phyloP scores from a whole-genome alignment of 768 basidiomycete genomes.

The Boletus pseudo-olivaceus region DNA sequence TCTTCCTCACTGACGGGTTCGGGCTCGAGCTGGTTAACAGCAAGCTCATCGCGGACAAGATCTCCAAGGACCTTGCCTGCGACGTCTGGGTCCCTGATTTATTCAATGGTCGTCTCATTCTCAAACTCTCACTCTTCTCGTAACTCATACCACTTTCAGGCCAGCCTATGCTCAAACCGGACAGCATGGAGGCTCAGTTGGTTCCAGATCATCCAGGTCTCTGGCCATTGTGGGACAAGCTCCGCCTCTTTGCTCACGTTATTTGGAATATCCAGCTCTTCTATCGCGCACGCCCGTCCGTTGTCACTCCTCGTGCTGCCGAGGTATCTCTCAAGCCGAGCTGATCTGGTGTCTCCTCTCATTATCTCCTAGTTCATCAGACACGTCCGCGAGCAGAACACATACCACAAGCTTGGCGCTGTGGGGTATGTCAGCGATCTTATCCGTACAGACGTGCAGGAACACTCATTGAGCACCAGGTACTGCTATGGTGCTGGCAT shows the following conservation, averaged over 20 bases:
- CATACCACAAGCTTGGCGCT: constrained; percentile 39
- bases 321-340: constrained; percentile 16
- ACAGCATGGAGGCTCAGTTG: constrained; percentile 26
- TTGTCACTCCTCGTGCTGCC: constrained; percentile 25
- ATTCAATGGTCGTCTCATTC: constrained; percentile 43
- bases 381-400: constrained; percentile 35
- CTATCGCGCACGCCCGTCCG: constrained; percentile 23
- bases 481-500: constrained; percentile 38
- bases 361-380: constrained; percentile 32
- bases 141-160: constrained; percentile 18
- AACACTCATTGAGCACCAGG: constrained; percentile 18
- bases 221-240: constrained; percentile 12
- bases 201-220: constrained; percentile 30
- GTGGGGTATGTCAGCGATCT: constrained; percentile 34
- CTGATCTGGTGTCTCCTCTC: not conserved
- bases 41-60: constrained; percentile 55
- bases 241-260: constrained; percentile 16
- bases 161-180: constrained; percentile 24
- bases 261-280: constrained; percentile 21
- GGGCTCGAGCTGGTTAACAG: constrained; percentile 50
- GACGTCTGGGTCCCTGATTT: constrained; percentile 66
- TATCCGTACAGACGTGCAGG: not conserved
- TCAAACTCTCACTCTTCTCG: not conserved
- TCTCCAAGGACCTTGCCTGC: constrained; percentile 46
- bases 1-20: constrained; percentile 57